Evolutionary conservation across 2,329 filamentous ascomycete species (phyloP), one percentile per base, ranked within the genome.

Genomic region (Penicillium sp.): DNA sequence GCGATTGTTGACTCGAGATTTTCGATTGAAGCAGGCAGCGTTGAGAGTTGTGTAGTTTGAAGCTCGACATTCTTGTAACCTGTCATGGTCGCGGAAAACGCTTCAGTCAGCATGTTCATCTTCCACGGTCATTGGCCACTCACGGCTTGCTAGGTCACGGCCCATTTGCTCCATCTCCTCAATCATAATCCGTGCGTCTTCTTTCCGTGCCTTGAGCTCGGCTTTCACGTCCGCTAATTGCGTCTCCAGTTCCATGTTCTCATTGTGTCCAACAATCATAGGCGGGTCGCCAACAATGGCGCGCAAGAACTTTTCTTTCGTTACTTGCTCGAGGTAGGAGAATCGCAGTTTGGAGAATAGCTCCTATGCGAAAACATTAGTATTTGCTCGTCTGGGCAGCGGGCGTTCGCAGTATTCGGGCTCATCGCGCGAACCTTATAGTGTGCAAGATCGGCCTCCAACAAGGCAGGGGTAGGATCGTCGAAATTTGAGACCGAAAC

Each of bases 271-370:
- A 57, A 96, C 90, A 45, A 97, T 88, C 16, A 92, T 82, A 0
- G 93, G 94, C 48, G 92, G 91, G 61, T 96, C 90, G 61, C 91
- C 91, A 16, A 95, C 91, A 66, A 97, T 95, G 62, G 90, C 88
- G 65, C 92, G 90, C 53, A 99, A 87, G 75, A 97, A 97, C 70
- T 96, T 96, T 74, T 99, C 94, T 77, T 97, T 99, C 44, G 93
- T 97, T 61, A 97, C 92, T 79, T 97, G 94, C 76, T 99, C 94
- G 66, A 97, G 89, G 76, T 97, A 97, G 63, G 90, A 95, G 80
- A 97, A 97, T 66, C 93, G 91, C 39, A 97, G 83, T 78, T 99
- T 97, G 41, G 91, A 89, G 76, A 97, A 99, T 21, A 97, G 84
- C 76, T 97, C 92, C 77, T 86, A 63, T 29, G 7, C 8, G 15